Conservation (phyloP, 1,139 yeast genomes). For the Pneumocystis murina region DNA sequence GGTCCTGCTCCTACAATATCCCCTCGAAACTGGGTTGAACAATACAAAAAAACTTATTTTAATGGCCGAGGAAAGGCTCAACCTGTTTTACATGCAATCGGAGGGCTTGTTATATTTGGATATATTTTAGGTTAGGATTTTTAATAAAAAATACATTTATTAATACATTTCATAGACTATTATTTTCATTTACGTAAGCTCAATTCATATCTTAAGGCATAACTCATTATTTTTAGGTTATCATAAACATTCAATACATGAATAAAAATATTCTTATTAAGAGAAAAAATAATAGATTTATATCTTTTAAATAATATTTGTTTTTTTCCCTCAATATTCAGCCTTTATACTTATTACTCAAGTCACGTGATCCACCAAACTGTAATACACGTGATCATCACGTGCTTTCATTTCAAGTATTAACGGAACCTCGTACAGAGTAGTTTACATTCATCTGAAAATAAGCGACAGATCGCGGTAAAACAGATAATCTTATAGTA, state of each 20-base stretch:
- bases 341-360: not conserved
- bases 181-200: constrained; percentile 41
- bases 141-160: not conserved
- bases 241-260: not conserved
- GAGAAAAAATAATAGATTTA: not conserved
- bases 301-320: not conserved
- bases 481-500: too few species aligned
- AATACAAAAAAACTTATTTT: constrained; percentile 53
- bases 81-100: constrained; percentile 32
- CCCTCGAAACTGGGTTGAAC: constrained; percentile 27
- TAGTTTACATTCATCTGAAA: too few species aligned
- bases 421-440: too few species aligned
- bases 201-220: not conserved
- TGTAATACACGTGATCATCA: too few species aligned
- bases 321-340: not conserved
- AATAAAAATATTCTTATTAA: not conserved
- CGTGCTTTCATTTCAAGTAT: too few species aligned
- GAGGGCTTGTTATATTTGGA: constrained; percentile 1
- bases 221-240: not conserved
- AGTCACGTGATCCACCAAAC: too few species aligned
- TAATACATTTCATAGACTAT: constrained; percentile 1
- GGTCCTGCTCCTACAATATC: constrained; percentile 37
- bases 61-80: constrained; percentile 56
- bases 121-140: not conserved
- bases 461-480: too few species aligned